Evolutionary conservation across 2,329 filamentous ascomycete species (phyloP).

Genomic region (Diaporthe caulivora): DNA sequence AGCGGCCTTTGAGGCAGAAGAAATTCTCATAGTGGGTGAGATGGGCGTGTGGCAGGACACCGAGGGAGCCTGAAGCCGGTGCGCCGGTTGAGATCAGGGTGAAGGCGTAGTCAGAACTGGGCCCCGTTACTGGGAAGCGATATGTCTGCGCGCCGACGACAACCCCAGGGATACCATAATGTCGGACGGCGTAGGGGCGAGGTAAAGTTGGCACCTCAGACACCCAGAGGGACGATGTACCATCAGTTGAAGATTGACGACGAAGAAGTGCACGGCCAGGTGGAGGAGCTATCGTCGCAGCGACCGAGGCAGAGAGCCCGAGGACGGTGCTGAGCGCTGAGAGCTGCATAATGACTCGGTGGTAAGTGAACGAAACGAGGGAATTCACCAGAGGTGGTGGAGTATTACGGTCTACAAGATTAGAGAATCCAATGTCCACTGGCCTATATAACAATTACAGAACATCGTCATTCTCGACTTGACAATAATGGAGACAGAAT

Average conservation of each 20-base stretch:
- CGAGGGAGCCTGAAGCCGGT: conserved; percentile 51
- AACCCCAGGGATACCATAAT: conserved; percentile 25
- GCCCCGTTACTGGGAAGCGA: conserved; percentile 52
- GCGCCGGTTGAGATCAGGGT: conserved; percentile 58
- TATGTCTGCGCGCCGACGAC: conserved; percentile 21
- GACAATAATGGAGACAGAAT: not conserved
- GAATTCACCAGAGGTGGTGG: not conserved
- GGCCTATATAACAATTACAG: not conserved
- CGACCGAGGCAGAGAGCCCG: conserved; percentile 21
- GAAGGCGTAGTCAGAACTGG: conserved; percentile 58
- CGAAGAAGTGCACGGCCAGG: conserved; percentile 13
- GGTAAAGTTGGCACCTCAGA: conserved; percentile 30
- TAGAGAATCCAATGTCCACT: not conserved
- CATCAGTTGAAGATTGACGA: conserved; percentile 4
- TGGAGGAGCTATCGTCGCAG: not conserved
- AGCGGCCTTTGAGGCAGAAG: conserved; percentile 57
- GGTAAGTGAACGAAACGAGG: not conserved
- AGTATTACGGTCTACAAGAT: not conserved
- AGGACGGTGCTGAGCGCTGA: conserved; percentile 22
- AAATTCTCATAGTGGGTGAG: conserved; percentile 60
- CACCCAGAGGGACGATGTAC: conserved; percentile 28
- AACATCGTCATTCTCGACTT: not conserved
- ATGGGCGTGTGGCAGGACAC: conserved; percentile 59
- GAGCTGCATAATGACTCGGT: conserved; percentile 22
- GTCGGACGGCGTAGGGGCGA: conserved; percentile 29